phyloP scores from a whole-genome alignment of 1,284 basidiomycete genomes.

The Phaffia rhodozyma region DNA sequence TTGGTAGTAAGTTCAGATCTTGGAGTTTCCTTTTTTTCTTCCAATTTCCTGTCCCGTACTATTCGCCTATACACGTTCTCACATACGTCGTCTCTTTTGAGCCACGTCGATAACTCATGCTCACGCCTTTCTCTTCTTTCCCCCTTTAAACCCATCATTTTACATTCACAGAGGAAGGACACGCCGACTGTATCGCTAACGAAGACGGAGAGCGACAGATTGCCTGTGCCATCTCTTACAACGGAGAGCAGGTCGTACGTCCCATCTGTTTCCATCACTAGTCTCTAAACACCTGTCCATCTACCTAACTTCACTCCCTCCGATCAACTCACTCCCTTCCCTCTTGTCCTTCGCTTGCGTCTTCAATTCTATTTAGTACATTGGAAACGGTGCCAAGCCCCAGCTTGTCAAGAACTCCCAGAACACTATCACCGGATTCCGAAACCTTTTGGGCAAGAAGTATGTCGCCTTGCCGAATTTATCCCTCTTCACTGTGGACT shows the following conservation, averaged over 20 bases:
- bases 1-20: constrained; percentile 56
- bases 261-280: constrained; percentile 5
- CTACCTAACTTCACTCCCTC: background rate
- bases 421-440: constrained; percentile 90
- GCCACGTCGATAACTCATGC: background rate
- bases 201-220: constrained; percentile 98
- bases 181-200: constrained; percentile 89
- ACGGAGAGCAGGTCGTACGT: constrained; percentile 74
- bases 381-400: constrained; percentile 87
- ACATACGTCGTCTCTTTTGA: background rate
- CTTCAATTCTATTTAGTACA: constrained; percentile 51
- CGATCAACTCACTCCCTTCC: background rate
- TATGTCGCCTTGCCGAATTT: constrained; percentile 33
- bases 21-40: background rate
- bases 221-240: constrained; percentile 84
- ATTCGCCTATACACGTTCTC: background rate
- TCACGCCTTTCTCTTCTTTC: background rate
- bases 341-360: background rate
- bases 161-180: constrained; percentile 51
- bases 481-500: background rate
- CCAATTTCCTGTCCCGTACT: background rate
- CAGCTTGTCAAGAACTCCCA: constrained; percentile 90
- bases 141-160: background rate
- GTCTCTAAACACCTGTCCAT: background rate
- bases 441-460: constrained; percentile 88